These are phyloP conservation scores for Ilyonectria robusta DNA, from an alignment of 2,329 filamentous ascomycete species.

Conservation along the genomic window DNA sequence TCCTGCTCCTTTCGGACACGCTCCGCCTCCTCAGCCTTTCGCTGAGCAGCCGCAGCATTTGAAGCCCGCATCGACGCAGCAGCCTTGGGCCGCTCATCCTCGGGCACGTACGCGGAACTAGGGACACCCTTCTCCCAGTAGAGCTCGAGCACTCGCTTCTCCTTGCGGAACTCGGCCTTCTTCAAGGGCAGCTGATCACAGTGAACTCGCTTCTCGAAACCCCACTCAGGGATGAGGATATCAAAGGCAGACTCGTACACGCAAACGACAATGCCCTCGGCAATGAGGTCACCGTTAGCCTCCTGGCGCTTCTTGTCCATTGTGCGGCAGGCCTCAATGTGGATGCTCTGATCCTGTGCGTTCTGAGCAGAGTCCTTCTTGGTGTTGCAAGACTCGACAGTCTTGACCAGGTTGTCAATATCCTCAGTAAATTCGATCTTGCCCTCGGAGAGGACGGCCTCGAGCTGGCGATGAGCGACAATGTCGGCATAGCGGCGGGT, in stretches of 20 bases:
- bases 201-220: conserved; percentile 99
- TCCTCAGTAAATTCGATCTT: conserved; percentile 91
- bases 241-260: conserved; percentile 99
- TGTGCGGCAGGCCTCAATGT: conserved; percentile 95
- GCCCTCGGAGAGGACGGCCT: conserved; percentile 86
- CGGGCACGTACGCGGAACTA: conserved; percentile 94
- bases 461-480: conserved; percentile 94
- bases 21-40: conserved; percentile 86
- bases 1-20: conserved; percentile 88
- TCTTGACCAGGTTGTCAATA: conserved; percentile 89
- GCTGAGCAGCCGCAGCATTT: conserved; percentile 81
- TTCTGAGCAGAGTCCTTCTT: conserved; percentile 99
- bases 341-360: conserved; percentile 98
- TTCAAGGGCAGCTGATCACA: conserved; percentile 97
- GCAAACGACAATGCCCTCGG: conserved; percentile 94
- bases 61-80: conserved; percentile 80
- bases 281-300: conserved; percentile 90
- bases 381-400: conserved; percentile 94
- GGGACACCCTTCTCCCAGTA: conserved; percentile 99
- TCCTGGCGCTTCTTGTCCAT: conserved; percentile 95
- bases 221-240: conserved; percentile 97
- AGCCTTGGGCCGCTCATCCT: conserved; percentile 94
- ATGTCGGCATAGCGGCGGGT: conserved; percentile 96
- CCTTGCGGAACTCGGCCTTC: conserved; percentile 99
- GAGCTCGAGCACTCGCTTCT: conserved; percentile 91